Base-by-base conservation (phyloP, 495 filamentous ascomycete species). In the Hypoxylon perforatum region DNA sequence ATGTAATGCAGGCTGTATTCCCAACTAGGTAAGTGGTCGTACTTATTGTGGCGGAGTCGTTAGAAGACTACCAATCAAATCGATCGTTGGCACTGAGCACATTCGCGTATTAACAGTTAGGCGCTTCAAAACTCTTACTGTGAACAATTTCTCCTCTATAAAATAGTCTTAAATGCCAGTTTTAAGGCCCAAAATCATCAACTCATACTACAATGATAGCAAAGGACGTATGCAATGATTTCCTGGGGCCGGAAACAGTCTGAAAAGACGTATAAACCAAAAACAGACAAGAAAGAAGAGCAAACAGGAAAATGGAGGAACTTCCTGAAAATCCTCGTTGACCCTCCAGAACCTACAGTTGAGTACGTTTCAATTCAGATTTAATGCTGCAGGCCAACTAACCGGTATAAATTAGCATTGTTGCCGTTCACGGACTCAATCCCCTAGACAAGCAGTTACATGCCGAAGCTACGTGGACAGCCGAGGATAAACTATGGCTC, bases 351-450 rank as follows among this genome's bases (percentile, higher is more conserved):
- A 12, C 39, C 53, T 22, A 39, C 36, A 8, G 41, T 58, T 11
- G 54, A 64, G 61, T 58, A 64, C n/a, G 53, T 44, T 9, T 6
- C 41, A 6, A 9, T 36, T 14, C 12, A 17, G 3, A 45, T 28
- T 10, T 6, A 3, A 45, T 8, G 14, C 1, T 39, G 10, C 6
- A 19, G 3, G 0, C 1, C 12, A 19, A 17, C 53, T 64, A 53
- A 57, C 23, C 14, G 18, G 4, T 19, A 11, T 8, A 19, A 12
- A 46, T 9, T 33, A 84, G 81, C 57, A 80, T 84, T 33, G 70
- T 84, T 44, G 76, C 77, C 18, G 65, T 84, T n/a, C 82, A 84
- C 63, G 82, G 82, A 19, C 70, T 88, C 14, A 75, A 71, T 22
- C 78, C 79, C 23, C 52, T 77, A 15, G 74, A 79, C 17, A 76